These are phyloP conservation scores for Cordyceps tenuipes DNA, from an alignment of 2,329 filamentous ascomycete species.

Conservation along the genomic window DNA sequence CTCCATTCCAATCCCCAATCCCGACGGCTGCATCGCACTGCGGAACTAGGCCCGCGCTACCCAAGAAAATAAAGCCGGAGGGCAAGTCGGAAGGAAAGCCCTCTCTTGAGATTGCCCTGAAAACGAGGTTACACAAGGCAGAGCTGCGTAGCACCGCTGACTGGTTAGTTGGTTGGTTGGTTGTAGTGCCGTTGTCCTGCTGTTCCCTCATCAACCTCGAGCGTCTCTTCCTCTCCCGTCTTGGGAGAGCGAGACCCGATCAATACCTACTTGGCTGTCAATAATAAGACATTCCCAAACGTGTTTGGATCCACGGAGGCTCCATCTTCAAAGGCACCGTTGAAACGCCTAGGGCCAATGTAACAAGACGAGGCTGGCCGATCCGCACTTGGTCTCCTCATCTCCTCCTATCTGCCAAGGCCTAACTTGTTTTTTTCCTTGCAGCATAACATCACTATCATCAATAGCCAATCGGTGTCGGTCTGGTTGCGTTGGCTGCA, in stretches of 20 bases:
- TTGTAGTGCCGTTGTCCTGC: background rate
- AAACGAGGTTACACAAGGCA: no score
- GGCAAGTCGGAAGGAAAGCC: no score
- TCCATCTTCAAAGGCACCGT: background rate
- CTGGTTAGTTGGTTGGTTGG: background rate
- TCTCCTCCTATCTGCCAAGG: no score
- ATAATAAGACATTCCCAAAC: background rate
- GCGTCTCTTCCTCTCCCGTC: background rate
- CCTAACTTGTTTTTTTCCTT: background rate
- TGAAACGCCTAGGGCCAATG: slow-evolving; percentile 1
- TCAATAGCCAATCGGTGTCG: background rate
- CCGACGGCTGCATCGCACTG: no score
- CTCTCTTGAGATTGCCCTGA: no score
- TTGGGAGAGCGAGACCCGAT: background rate
- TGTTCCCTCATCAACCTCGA: background rate
- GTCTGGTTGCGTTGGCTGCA: no score
- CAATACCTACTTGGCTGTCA: background rate
- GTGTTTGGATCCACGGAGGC: background rate
- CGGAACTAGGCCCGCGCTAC: no score
- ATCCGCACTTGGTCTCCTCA: background rate
- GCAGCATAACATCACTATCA: background rate
- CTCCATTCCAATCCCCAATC: background rate
- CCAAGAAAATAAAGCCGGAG: no score
- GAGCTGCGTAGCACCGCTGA: background rate
- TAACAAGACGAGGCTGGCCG: slow-evolving; percentile 10